phyloP scores from a whole-genome alignment of 768 basidiomycete genomes.

The Pleurotus djamor region DNA sequence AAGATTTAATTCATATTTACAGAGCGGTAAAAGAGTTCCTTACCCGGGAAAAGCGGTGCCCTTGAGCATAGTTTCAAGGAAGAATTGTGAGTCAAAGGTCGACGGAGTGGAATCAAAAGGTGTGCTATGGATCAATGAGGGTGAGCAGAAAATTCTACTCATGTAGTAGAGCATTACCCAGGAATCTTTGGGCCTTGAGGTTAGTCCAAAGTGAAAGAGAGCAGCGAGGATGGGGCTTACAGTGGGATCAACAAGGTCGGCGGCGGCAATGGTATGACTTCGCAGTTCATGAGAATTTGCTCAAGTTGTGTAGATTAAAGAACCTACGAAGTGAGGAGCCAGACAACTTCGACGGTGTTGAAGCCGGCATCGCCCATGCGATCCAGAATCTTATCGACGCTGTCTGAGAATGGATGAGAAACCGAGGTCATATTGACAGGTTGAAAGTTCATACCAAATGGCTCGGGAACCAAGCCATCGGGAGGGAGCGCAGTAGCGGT shows the following conservation, averaged over 20 bases:
- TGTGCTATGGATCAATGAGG: constrained; percentile 13
- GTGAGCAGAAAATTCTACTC: constrained; percentile 13
- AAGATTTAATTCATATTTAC: constrained; percentile 11
- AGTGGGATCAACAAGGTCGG: constrained; percentile 30
- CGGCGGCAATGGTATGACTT: constrained; percentile 22
- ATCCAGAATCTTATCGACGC: background rate
- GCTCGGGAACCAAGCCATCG: constrained; percentile 24
- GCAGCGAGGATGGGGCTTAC: background rate
- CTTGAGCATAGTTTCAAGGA: constrained; percentile 18
- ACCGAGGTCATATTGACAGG: background rate
- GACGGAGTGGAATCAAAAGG: constrained; percentile 19
- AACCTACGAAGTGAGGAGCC: constrained; percentile 30
- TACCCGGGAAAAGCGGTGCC: constrained; percentile 39
- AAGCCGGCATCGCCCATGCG: constrained; percentile 33
- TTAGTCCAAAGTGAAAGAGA: background rate
- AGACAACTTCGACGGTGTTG: constrained; percentile 29
- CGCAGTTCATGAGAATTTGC: background rate
- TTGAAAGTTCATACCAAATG: constrained; percentile 15
- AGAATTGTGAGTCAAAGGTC: constrained; percentile 18
- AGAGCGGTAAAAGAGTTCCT: constrained; percentile 9
- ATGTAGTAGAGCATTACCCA: constrained; percentile 13
- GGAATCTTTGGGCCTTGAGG: constrained; percentile 4
- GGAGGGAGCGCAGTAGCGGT: constrained; percentile 27
- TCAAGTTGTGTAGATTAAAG: background rate
- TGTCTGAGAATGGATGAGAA: background rate